These are phyloP conservation scores for Populus davidiana DNA, from an alignment of 345 rosid species.

Conservation along the genomic window DNA sequence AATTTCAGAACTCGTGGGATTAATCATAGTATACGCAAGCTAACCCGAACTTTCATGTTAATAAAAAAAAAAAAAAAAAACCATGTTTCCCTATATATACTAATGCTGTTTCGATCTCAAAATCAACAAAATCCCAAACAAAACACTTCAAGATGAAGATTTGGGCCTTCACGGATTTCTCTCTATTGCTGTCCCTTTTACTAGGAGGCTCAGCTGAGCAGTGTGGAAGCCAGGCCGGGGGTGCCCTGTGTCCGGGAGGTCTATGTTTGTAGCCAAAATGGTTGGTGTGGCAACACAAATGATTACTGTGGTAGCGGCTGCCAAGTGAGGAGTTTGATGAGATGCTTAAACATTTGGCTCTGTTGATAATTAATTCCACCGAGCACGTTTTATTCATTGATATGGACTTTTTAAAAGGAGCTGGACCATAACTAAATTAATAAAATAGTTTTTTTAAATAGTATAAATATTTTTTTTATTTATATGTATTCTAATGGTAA, in stretches of 20 bases:
- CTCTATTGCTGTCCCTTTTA: not conserved
- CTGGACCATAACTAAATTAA: no score
- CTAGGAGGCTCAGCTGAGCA: constrained; percentile 9
- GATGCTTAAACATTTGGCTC: constrained; percentile 6
- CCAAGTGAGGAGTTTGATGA: not conserved
- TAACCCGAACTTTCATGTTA: no score
- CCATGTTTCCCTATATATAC: not conserved
- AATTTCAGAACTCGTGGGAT: no score
- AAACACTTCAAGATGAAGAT: not conserved
- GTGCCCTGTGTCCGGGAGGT: constrained; percentile 14
- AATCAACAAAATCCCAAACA: not conserved
- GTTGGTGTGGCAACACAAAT: constrained; percentile 17
- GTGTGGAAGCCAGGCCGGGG: constrained; percentile 20
- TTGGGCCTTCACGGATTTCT: not conserved
- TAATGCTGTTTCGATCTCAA: not conserved
- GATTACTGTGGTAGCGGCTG: constrained; percentile 6
- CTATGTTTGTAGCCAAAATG: constrained; percentile 12
- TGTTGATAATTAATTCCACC: no score
- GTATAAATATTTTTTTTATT: no score
- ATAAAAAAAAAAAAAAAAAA: no score
- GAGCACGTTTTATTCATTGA: no score
- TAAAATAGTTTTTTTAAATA: no score
- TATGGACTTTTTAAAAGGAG: no score
- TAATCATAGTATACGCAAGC: no score
- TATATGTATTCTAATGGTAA: no score